Base-by-base conservation (phyloP, 805 yeast genomes). In the Clavispora fructus region DNA sequence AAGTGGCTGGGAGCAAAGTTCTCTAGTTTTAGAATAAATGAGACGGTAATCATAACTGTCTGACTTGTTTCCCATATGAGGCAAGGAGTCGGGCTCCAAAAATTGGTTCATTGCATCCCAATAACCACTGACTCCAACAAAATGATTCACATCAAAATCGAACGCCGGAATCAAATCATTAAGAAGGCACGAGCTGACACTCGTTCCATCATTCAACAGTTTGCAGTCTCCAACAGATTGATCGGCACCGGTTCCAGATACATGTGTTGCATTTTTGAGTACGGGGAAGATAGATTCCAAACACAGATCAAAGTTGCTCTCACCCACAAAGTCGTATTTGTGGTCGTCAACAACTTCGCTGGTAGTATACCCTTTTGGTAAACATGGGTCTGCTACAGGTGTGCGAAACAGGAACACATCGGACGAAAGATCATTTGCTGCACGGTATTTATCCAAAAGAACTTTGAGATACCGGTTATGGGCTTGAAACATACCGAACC, bases 61-160 rank as follows among this genome's bases (percentile, higher is more conserved):
- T 45, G 45, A 29, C 43, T 63, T 29, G 10, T 46, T 29, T n/a
- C 68, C 64, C 12, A 59, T 59, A 19, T 32, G 16, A 1, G 48
- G 49, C n/a, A 48, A 27, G 11, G 19, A 35, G 40, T 38, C 46
- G 7, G 53, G 64, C 10, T 68, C 62, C 32, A 78, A 56, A 33
- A 80, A 62, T 41, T 71, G 68, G n/a, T 74, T 71, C 35, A 82
- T 67, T 5, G 82, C 76, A 54, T 82, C 82, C 82, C 85, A 81
- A 57, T 81, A 81, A 5, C 85, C 87, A 49, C 85, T 79, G 8
- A 83, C 83, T 0, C 87, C 88, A 35, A 79, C 67, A 47, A 83
- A 82, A 47, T 74, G 76, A 51, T 78, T 75, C 30, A 75, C 64
- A 41, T 77, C 76, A 55, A 82, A 79, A 52, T 77, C 81, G 62